Evolutionary conservation across 441 rosid genomes (phyloP).

Genomic region (Populus hybrid): DNA sequence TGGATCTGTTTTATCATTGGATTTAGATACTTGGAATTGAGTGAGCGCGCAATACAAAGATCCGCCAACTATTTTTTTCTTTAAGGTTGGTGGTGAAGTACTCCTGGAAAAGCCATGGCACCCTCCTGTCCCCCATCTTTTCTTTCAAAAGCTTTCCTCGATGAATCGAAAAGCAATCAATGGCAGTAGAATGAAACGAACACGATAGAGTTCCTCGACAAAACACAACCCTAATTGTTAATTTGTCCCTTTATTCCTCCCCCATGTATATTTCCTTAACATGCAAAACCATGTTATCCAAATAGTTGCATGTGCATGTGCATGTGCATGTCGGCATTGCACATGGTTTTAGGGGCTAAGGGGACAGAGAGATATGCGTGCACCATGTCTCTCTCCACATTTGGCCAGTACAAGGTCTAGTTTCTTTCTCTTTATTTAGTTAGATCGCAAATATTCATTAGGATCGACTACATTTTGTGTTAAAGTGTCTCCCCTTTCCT

Average conservation of each 20-base stretch:
- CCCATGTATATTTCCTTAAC: constrained; percentile 27
- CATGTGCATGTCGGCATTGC: constrained; percentile 33
- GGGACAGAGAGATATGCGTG: not conserved
- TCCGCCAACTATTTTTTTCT: not conserved
- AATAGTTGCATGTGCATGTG: constrained; percentile 32
- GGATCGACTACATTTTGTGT: not conserved
- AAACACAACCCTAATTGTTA: constrained; percentile 9
- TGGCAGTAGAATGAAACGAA: not conserved
- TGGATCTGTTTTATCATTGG: constrained; percentile 30
- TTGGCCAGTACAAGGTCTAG: not conserved
- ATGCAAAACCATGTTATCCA: constrained; percentile 32
- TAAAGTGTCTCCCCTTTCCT: not conserved
- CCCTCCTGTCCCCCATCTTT: not conserved
- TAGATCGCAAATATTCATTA: not conserved
- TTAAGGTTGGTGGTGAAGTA: constrained; percentile 7
- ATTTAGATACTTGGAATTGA: constrained; percentile 35
- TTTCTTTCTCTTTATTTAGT: not conserved
- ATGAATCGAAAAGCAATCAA: not conserved
- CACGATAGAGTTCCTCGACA: constrained; percentile 4
- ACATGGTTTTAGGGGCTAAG: constrained; percentile 26
- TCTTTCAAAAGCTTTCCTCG: not conserved
- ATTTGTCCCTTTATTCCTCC: constrained; percentile 1
- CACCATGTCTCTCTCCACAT: not conserved
- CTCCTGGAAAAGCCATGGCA: constrained; percentile 10
- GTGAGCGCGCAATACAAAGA: constrained; percentile 10